A percentile compares a stretch with the other conserved stretches of the same genome.
Conservation (phyloP, 352 stramenopile genomes). For the Phytophthora vignae region DNA sequence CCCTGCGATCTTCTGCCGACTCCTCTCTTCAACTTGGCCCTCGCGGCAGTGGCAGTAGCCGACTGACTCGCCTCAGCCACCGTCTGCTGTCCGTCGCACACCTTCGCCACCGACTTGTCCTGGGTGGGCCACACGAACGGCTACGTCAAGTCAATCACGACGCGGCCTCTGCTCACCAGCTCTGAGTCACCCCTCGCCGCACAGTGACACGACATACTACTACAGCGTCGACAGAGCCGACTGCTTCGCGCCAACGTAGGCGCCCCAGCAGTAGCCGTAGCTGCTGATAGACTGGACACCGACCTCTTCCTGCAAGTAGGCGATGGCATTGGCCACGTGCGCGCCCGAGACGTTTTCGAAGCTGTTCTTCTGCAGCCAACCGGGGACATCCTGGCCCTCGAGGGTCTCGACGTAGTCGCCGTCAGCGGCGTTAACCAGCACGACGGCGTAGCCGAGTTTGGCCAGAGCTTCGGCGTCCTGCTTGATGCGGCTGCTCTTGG, state of each 20-base stretch:
- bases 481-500: conserved; percentile 46
- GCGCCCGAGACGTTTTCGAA: conserved; percentile 25
- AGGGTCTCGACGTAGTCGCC: conserved; percentile 30
- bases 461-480: conserved; percentile 39
- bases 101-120: too few relatives aligned
- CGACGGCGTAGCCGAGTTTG: conserved; percentile 44
- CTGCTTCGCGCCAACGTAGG: conserved; percentile 34
- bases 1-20: too few relatives aligned
- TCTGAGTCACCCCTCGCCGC: too few relatives aligned
- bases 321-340: conserved; percentile 22
- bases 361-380: conserved; percentile 33
- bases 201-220: too few relatives aligned
- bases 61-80: too few relatives aligned
- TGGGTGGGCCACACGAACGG: too few relatives aligned
- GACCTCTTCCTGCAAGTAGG: conserved; percentile 34
- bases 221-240: conserved; percentile 14
- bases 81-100: too few relatives aligned
- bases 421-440: conserved; percentile 39
- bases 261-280: conserved; percentile 53
- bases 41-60: too few relatives aligned
- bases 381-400: conserved; percentile 6
- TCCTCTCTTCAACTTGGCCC: too few relatives aligned
- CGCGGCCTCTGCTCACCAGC: too few relatives aligned
- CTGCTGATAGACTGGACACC: conserved; percentile 32
- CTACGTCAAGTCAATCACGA: too few relatives aligned